phyloP scores from a whole-genome alignment of 1,284 basidiomycete genomes.

The Hemileia vastatrix region DNA sequence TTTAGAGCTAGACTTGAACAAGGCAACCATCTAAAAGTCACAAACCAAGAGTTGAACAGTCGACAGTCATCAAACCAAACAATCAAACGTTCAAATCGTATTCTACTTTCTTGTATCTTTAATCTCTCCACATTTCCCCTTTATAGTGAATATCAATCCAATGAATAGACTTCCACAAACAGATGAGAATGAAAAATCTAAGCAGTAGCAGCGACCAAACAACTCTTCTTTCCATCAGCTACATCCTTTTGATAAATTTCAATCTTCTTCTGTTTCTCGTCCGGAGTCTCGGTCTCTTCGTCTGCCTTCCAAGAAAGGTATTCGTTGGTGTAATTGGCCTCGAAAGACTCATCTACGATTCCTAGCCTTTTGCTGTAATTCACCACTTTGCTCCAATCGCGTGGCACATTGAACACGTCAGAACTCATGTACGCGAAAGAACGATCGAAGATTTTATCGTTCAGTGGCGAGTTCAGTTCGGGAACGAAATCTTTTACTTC shows the following conservation, averaged over 20 bases:
- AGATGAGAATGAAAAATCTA: neutral
- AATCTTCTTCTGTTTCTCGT: conserved; percentile 34
- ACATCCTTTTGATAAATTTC: conserved; percentile 31
- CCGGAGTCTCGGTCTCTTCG: conserved; percentile 26
- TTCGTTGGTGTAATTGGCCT: conserved; percentile 37
- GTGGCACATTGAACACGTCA: conserved; percentile 25
- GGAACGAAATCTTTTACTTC: conserved; percentile 35
- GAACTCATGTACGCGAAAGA: conserved; percentile 36
- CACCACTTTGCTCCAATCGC: conserved; percentile 39
- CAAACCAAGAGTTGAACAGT: too few relatives aligned
- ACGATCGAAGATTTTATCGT: conserved; percentile 36
- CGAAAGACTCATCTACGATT: conserved; percentile 31
- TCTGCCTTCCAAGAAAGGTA: conserved; percentile 36
- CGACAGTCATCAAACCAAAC: too few relatives aligned
- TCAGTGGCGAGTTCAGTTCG: conserved; percentile 30
- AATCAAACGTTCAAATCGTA: too few relatives aligned
- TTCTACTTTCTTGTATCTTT: too few relatives aligned
- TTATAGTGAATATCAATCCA: too few relatives aligned
- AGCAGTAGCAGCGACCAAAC: neutral
- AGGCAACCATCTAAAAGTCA: too few relatives aligned
- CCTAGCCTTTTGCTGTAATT: conserved; percentile 39
- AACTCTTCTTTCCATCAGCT: conserved; percentile 1
- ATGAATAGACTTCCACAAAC: too few relatives aligned
- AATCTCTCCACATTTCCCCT: too few relatives aligned
- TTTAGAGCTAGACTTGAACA: too few relatives aligned